phyloP scores from a whole-genome alignment of 768 basidiomycete species.

The Clavaria fumosa region DNA sequence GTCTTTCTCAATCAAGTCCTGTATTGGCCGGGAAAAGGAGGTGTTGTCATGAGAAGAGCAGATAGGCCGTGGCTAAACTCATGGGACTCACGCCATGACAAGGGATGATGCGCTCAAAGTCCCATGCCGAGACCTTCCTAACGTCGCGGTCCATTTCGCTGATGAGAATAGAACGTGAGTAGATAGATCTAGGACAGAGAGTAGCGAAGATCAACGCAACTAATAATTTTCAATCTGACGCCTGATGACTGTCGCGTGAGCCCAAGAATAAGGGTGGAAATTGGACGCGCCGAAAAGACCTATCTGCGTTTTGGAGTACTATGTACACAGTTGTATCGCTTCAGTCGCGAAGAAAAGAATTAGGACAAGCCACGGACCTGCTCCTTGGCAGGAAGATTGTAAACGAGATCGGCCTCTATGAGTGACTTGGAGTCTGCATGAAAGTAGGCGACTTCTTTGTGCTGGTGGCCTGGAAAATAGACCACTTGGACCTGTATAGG shows the following conservation, averaged over 20 bases:
- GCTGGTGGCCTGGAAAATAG: conserved; percentile 55
- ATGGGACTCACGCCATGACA: conserved; percentile 46
- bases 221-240: conserved; percentile 22
- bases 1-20: neutral
- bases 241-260: conserved; percentile 22
- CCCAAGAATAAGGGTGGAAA: conserved; percentile 23
- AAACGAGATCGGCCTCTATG: conserved; percentile 67
- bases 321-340: neutral
- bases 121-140: conserved; percentile 53
- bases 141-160: conserved; percentile 49
- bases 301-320: conserved; percentile 28
- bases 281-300: conserved; percentile 14
- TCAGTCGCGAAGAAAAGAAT: neutral
- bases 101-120: conserved; percentile 59
- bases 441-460: conserved; percentile 75
- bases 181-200: neutral
- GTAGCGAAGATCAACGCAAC: neutral
- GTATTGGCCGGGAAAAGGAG: neutral
- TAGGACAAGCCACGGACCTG: conserved; percentile 29
- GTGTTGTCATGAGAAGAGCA: neutral
- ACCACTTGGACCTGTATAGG: conserved; percentile 19
- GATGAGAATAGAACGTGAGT: conserved; percentile 5
- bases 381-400: conserved; percentile 70
- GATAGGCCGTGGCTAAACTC: too few species aligned
- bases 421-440: conserved; percentile 57